Evolutionary conservation across 2,329 filamentous ascomycete genomes (phyloP).

Genomic region (Colletotrichum liriopes): DNA sequence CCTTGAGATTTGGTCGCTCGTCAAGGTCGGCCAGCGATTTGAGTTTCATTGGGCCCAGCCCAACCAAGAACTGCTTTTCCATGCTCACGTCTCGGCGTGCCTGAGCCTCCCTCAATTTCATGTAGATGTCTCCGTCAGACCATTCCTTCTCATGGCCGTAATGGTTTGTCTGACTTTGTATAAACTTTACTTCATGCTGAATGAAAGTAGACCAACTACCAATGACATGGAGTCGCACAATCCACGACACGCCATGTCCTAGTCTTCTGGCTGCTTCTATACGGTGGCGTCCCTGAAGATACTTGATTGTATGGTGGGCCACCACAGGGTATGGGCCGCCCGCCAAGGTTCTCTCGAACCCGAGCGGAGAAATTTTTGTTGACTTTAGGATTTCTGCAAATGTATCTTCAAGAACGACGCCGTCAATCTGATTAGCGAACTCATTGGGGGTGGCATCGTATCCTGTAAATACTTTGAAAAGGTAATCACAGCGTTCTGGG

Average conservation of each 20-base stretch:
- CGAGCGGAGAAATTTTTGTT: background rate
- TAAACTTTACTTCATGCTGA: conserved; percentile 9
- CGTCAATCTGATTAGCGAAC: conserved; percentile 14
- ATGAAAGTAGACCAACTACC: conserved; percentile 14
- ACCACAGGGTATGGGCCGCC: conserved; percentile 20
- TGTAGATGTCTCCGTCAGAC: conserved; percentile 18
- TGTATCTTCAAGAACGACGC: conserved; percentile 15
- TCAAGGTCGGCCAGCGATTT: conserved; percentile 25
- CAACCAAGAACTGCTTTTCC: conserved; percentile 6
- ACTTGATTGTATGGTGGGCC: conserved; percentile 7
- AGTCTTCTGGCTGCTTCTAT: conserved; percentile 20
- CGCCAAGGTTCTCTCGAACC: conserved; percentile 11
- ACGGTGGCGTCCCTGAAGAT: conserved; percentile 20
- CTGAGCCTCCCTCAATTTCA: conserved; percentile 19
- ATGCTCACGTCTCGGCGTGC: conserved; percentile 5
- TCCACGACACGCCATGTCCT: conserved; percentile 2
- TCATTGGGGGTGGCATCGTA: conserved; percentile 5
- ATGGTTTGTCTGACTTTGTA: conserved; percentile 11
- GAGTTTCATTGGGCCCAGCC: conserved; percentile 18
- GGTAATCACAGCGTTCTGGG: conserved; percentile 9
- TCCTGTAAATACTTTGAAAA: conserved; percentile 12
- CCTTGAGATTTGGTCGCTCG: conserved; percentile 7
- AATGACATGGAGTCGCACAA: conserved; percentile 15
- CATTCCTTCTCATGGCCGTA: conserved; percentile 21
- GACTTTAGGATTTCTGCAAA: conserved; percentile 17